phyloP scores from a whole-genome alignment of 2,329 filamentous ascomycete genomes.

The Aureobasidium sp. region DNA sequence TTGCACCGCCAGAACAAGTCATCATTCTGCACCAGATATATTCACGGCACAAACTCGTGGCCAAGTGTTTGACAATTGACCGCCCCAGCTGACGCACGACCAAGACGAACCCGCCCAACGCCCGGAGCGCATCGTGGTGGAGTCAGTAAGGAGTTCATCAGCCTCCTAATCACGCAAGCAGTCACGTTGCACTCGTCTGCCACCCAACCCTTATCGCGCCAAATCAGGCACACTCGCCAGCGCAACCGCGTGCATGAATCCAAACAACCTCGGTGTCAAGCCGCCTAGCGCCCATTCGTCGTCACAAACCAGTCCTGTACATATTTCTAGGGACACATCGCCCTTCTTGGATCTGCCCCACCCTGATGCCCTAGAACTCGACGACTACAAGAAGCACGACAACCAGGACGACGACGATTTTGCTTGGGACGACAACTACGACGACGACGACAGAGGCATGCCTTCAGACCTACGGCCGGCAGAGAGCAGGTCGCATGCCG shows the following conservation, averaged over 20 bases:
- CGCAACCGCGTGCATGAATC: conserved; percentile 7
- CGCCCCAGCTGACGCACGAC: background rate
- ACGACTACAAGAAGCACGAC: conserved; percentile 9
- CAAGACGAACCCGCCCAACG: background rate
- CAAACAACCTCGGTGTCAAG: background rate
- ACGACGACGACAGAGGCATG: conserved; percentile 32
- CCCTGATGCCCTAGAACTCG: conserved; percentile 12
- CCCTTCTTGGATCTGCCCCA: conserved; percentile 23
- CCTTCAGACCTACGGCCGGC: conserved; percentile 40
- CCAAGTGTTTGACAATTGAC: background rate
- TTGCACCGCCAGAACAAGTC: background rate
- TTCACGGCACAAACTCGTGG: background rate
- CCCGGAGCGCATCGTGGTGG: conserved; percentile 8
- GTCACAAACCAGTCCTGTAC: conserved; percentile 14
- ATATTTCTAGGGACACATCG: conserved; percentile 23
- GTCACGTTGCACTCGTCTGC: background rate
- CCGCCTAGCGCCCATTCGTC: background rate
- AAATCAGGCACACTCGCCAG: background rate
- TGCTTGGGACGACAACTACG: conserved; percentile 35
- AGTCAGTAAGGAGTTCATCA: background rate
- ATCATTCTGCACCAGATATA: background rate
- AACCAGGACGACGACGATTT: conserved; percentile 26
- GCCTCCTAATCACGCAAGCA: conserved; percentile 11
- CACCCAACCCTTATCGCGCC: conserved; percentile 2
- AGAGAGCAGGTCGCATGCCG: conserved; percentile 36